Percentiles rank a stretch among this genome's conserved stretches.
These are phyloP conservation scores for Diaporthe nobilis DNA, from an alignment of 2,329 filamentous ascomycete species.

Conservation along the genomic window DNA sequence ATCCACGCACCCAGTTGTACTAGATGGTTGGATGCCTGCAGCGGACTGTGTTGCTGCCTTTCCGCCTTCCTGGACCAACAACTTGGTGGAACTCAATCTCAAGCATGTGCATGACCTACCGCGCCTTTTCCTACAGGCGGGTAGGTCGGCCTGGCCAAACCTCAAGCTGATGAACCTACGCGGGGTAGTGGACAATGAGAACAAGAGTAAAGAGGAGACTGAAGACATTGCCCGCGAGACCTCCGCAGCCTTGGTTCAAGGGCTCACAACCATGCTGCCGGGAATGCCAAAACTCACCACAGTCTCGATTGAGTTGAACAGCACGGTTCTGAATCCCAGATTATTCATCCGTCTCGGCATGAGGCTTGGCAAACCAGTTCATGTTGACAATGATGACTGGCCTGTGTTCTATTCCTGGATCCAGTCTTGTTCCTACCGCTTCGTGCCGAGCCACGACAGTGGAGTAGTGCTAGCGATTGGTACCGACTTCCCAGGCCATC, in stretches of 20 bases:
- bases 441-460: not conserved
- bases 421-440: not conserved
- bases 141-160: not conserved
- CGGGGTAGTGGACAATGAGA: not conserved
- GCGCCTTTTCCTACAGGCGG: not conserved
- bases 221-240: too few species aligned
- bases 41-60: not conserved
- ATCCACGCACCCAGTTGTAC: rapidly evolving
- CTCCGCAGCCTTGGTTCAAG: not conserved
- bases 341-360: not conserved
- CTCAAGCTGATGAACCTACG: not conserved
- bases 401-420: not conserved
- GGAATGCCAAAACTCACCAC: not conserved
- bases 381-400: too few species aligned
- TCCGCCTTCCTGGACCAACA: not conserved
- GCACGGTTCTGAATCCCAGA: too few species aligned
- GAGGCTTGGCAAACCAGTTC: not conserved
- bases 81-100: not conserved
- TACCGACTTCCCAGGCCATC: not conserved
- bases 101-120: not conserved
- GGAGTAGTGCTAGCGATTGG: too few species aligned
- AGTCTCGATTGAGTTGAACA: not conserved
- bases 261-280: not conserved
- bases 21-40: not conserved
- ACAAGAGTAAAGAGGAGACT: not conserved